These are phyloP conservation scores for Nakazawaea wickerhamii DNA, from an alignment of 805 yeast species.

Conservation along the genomic window DNA sequence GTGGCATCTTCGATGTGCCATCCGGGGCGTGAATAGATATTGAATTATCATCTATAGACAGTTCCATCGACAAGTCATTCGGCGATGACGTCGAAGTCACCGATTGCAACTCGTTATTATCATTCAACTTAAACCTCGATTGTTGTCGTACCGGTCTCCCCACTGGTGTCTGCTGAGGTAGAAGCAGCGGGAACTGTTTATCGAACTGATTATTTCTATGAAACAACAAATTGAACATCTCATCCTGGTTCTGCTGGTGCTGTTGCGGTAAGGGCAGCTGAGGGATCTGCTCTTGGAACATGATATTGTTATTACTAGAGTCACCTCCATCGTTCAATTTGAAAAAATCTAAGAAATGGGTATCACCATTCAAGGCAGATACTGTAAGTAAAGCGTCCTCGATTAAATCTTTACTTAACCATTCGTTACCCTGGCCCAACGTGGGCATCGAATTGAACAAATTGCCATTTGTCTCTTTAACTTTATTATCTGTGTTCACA, in stretches of 20 bases:
- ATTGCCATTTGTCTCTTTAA: conserved; percentile 6
- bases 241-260: conserved; percentile 29
- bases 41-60: conserved; percentile 25
- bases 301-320: not conserved
- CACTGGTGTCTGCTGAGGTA: conserved; percentile 1
- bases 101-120: conserved; percentile 24
- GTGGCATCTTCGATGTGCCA: conserved; percentile 41
- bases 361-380: conserved; percentile 60
- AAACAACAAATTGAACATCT: conserved; percentile 47
- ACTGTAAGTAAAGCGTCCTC: conserved; percentile 74
- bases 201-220: conserved; percentile 33
- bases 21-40: conserved; percentile 39
- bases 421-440: conserved; percentile 44
- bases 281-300: conserved; percentile 6
- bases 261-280: conserved; percentile 4
- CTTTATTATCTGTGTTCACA: no score
- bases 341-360: conserved; percentile 52
- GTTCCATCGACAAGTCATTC: no score
- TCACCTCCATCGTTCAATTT: conserved; percentile 17
- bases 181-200: conserved; percentile 12
- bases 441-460: conserved; percentile 11
- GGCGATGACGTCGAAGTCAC: conserved; percentile 26
- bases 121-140: conserved; percentile 5
- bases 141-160: conserved; percentile 5
- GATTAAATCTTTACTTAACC: conserved; percentile 66